phyloP scores from a whole-genome alignment of 345 rosid species.

The Gossypium turneri region DNA sequence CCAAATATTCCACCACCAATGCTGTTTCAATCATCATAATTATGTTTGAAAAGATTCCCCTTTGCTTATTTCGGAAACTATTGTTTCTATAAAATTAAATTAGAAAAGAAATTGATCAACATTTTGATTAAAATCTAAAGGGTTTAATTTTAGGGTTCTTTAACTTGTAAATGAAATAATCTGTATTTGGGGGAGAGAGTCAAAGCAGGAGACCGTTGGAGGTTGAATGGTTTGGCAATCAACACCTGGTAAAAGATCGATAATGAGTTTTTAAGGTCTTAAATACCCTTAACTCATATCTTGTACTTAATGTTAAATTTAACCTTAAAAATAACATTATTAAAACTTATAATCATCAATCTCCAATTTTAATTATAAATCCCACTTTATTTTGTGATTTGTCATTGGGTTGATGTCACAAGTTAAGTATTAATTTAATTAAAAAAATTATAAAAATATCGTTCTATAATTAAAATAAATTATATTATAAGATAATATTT shows the following conservation, averaged over 20 bases:
- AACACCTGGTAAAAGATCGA: neutral
- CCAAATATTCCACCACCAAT: slow-evolving; percentile 40
- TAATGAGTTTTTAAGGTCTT: neutral
- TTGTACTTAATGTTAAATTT: neutral
- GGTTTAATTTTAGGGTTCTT: slow-evolving; percentile 9
- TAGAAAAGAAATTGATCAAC: slow-evolving; percentile 5
- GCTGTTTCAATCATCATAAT: slow-evolving; percentile 32
- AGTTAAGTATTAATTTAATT: no score
- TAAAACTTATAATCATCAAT: no score
- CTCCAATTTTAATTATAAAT: no score
- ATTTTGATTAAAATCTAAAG: neutral
- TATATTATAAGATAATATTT: no score
- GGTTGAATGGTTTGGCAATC: neutral
- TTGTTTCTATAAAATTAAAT: neutral
- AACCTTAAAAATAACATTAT: no score
- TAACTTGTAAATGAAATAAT: neutral
- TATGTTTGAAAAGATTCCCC: neutral
- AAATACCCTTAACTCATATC: neutral
- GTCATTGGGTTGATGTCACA: accelerated
- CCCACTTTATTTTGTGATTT: no score
- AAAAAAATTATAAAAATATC: no score
- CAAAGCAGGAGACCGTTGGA: slow-evolving; percentile 20
- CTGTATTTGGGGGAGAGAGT: neutral
- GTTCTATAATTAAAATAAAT: no score
- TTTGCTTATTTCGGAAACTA: neutral